phyloP scores from a whole-genome alignment of 1,284 basidiomycete genomes.

The Papiliotrema flavescens region DNA sequence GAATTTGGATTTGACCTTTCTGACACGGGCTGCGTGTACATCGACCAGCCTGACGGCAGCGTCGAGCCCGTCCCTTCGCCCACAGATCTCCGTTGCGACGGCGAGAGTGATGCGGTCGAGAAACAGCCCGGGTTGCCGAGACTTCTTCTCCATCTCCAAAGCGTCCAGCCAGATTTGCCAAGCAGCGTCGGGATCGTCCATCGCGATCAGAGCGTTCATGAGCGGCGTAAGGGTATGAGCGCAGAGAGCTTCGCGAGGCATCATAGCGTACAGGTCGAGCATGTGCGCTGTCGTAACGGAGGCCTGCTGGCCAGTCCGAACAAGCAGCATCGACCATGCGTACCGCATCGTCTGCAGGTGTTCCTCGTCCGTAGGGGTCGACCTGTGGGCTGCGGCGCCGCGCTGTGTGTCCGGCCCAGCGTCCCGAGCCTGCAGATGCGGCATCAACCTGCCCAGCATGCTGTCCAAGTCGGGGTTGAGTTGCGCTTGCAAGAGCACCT shows the following conservation, averaged over 20 bases:
- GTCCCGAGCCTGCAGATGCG: no score
- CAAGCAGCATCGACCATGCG: slow-evolving; percentile 4
- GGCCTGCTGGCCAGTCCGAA: background rate
- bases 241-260: background rate
- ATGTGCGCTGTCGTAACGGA: background rate
- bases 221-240: slow-evolving; percentile 3
- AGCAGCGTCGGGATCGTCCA: background rate
- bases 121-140: background rate
- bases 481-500: no score
- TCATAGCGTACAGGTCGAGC: background rate
- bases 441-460: no score
- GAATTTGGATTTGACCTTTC: background rate
- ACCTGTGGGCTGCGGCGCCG: no score
- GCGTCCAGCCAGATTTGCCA: background rate
- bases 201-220: background rate
- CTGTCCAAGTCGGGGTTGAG: no score
- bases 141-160: background rate
- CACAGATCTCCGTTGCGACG: slow-evolving; percentile 24
- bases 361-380: no score
- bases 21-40: background rate
- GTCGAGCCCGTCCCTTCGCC: slow-evolving; percentile 10
- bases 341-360: background rate
- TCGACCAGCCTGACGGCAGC: slow-evolving; percentile 32
- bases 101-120: slow-evolving; percentile 30
- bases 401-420: background rate